Evolutionary conservation across 1,139 yeast species (phyloP), one percentile per base, ranked within the genome.

Genomic region (Geotrichum klebahnii): DNA sequence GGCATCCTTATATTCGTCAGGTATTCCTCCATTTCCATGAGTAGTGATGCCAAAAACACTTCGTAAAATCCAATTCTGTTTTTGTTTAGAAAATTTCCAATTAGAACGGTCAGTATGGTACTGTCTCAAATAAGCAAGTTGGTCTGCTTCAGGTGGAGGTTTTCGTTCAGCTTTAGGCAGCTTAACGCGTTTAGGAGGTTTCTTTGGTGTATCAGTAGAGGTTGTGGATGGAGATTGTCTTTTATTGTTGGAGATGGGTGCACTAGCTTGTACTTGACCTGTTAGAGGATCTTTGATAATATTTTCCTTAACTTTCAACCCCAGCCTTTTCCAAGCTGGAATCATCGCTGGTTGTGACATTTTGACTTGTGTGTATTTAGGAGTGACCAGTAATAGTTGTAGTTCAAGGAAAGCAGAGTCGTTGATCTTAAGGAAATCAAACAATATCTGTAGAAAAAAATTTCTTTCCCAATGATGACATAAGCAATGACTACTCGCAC

Each of bases 31-130:
- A 26, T 6, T 26, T 8, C n/a, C n/a, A n/a, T 6, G 6, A 26
- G 9, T 26, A 8, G 29, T 26, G 29, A 83, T 76, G 33, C 63
- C 55, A 14, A 74, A 75, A 44, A 86, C 69, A 66, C 88, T 82
- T 61, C 83, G 84, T 56, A 89, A 68, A 46, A 90, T 75, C 97
- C 97, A 90, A 64, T 88, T 89, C 66, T 90, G 97, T 59, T 90
- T 89, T 70, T 86, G 95, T 63, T 90, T 90, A 53, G 95, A 84
- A 65, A 90, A 90, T 69, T 89, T 90, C 97, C 97, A 90, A 29
- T 76, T 74, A 0, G 70, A 77, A 53, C 72, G 74, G 58, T 82
- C 88, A 8, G 75, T 72, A 22, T 72, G 70, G 61, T 79, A 90
- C 51, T 80, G 87, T 52, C 81, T 76, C 59, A 90, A 69, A 62